phyloP scores from a whole-genome alignment of 192 early-diverging fungal genomes.

The Coemansia sp. region DNA sequence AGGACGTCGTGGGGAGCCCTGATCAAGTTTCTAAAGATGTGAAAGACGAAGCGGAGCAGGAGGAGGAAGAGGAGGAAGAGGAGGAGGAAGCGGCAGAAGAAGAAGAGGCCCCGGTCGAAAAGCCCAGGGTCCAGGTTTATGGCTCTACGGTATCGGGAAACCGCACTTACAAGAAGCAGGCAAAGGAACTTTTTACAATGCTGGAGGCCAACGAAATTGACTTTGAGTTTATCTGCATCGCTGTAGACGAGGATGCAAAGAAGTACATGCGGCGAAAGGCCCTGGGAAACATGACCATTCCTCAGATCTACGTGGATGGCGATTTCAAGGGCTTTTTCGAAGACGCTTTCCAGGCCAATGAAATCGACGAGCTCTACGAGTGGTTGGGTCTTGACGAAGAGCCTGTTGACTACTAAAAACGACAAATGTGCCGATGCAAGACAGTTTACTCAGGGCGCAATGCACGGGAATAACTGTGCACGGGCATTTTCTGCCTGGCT shows the following conservation, averaged over 20 bases:
- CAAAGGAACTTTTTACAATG: conserved; percentile 48
- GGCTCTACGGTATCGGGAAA: conserved; percentile 55
- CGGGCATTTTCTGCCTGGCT: neutral
- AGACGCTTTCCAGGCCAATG: conserved; percentile 54
- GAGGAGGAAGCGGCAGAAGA: neutral
- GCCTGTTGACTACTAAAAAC: conserved; percentile 36
- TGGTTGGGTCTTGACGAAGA: conserved; percentile 57
- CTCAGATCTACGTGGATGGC: conserved; percentile 56
- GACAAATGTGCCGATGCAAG: neutral
- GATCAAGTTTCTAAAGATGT: conserved; percentile 4
- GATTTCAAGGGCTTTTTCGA: conserved; percentile 55
- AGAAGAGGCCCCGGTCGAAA: conserved; percentile 16
- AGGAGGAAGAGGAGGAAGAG: neutral
- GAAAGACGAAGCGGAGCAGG: conserved; percentile 6
- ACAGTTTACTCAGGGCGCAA: neutral
- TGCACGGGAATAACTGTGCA: neutral
- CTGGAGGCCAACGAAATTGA: conserved; percentile 54
- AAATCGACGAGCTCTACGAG: conserved; percentile 51
- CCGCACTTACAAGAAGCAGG: conserved; percentile 50
- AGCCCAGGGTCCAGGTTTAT: conserved; percentile 50
- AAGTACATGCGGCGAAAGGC: conserved; percentile 55
- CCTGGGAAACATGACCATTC: conserved; percentile 52
- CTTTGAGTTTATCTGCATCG: conserved; percentile 58
- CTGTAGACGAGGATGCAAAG: conserved; percentile 55
- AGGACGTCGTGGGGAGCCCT: neutral